Evolutionary conservation across 2,329 filamentous ascomycete species (phyloP), one percentile per base, ranked within the genome.

Genomic region (Orbilia brochopaga): DNA sequence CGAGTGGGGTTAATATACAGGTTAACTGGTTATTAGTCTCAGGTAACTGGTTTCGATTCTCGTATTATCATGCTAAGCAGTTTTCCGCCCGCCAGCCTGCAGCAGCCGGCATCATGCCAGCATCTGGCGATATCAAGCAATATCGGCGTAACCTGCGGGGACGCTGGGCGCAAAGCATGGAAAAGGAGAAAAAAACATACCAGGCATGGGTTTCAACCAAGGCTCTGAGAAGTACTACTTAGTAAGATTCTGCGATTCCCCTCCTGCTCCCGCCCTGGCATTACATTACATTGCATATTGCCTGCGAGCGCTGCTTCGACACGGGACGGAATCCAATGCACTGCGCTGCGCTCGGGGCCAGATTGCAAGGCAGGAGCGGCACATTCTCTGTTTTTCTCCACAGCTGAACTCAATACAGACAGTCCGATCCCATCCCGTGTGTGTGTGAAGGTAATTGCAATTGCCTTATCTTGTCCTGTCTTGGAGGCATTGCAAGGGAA

Each of bases 151-250:
- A 32, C 27, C 8, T n/a, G n/a, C n/a, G n/a, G n/a, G n/a, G n/a
- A 11, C 19, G 17, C 13, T 17, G 15, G 3, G n/a, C n/a, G 6
- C 19, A 48, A 48, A 21, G 17, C n/a, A 48, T n/a, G n/a, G n/a
- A n/a, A 58, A 63, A 70, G 54, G 59, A 70, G 59, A 51, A 42
- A 17, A 42, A 15, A 17, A 19, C 11, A 15, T 8, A 48, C 7
- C 44, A 48, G 15, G 17, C 11, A 19, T 42, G 59, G 54, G 66
- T 70, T 70, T 70, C 59, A 61, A 70, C 58, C 51, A 48, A 35
- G 23, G 32, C 15, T 23, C n/a, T 21, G 44, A n/a, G n/a, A n/a
- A n/a, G n/a, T n/a, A n/a, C n/a, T n/a, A n/a, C n/a, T n/a, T n/a
- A n/a, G n/a, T n/a, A n/a, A n/a, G n/a, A n/a, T n/a, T 44, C 40